Percentiles rank a stretch among this genome's conserved stretches.
Evolutionary conservation across 768 basidiomycete species (phyloP).

Genomic region (Phylloporus sp.): DNA sequence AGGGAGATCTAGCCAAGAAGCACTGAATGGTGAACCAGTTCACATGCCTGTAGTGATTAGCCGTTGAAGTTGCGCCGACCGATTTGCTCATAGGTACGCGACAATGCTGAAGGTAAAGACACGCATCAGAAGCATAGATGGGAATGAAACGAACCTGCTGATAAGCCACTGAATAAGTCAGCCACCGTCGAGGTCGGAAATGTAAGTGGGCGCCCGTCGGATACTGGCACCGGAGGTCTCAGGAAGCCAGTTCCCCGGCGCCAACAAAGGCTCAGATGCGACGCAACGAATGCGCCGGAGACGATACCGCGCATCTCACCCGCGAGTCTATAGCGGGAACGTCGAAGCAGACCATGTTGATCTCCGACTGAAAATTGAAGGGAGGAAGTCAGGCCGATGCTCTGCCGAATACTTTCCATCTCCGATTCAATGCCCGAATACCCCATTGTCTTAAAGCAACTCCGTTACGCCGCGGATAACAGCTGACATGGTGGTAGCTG

Average conservation of each 20-base stretch:
- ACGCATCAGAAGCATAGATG: slow-evolving; percentile 9
- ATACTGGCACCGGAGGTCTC: neutral
- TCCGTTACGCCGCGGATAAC: slow-evolving; percentile 14
- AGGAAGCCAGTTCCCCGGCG: slow-evolving; percentile 9
- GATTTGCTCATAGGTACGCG: slow-evolving; percentile 15
- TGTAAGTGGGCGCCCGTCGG: slow-evolving; percentile 6
- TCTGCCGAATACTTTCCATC: neutral
- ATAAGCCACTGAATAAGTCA: slow-evolving; percentile 9
- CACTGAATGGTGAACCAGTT: slow-evolving; percentile 2
- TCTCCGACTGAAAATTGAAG: neutral
- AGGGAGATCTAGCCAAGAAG: slow-evolving; percentile 24
- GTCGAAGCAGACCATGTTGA: neutral
- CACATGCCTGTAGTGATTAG: slow-evolving; percentile 15
- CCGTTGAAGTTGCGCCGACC: slow-evolving; percentile 9
- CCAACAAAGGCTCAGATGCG: slow-evolving; percentile 4
- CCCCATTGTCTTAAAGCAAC: neutral
- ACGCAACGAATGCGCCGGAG: neutral
- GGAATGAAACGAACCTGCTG: slow-evolving; percentile 3
- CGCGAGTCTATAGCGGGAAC: neutral
- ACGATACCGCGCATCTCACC: neutral
- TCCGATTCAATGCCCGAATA: slow-evolving; percentile 1
- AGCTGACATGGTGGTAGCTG: neutral
- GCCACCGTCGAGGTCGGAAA: slow-evolving; percentile 24
- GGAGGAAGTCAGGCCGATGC: neutral
- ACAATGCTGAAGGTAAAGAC: neutral